Evolutionary conservation across 192 early-diverging fungal genomes (phyloP), one percentile per base, ranked within the genome.

Genomic region (Dispira simplex): DNA sequence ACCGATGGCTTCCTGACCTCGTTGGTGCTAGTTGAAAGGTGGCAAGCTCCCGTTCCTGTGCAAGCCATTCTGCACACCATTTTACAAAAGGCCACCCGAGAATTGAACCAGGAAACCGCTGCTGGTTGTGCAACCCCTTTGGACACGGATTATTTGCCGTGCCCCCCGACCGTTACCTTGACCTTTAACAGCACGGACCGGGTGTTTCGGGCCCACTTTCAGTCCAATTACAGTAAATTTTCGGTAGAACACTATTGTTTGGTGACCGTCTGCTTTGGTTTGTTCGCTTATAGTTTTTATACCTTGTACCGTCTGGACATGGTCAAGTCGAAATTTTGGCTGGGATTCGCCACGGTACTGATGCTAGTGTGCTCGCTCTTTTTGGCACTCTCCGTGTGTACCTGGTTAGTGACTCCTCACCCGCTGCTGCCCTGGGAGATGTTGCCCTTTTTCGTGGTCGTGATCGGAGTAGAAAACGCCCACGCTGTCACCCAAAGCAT

Each of bases 401-500:
- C 59, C 14, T 46, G 44, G 26, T n/a, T 62, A 43, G 46, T 39
- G 20, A 43, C 44, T 18, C 43, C 59, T 6, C 59, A 62, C 44
- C 59, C 43, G 44, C 18, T 62, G n/a, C 44, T 62, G 44, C 59
- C 59, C 59, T 62, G 59, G 59, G 59, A 62, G 45, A 44, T 62
- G 11, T 8, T 62, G n/a, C 39, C 59, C 16, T 62, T 62, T 45
- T 62, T 62, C n/a, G 43, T 62, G n/a, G 21, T 62, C 25, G 46
- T 62, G 18, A 20, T 62, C 5, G 59, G 28, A 8, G 59, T 91
- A 3, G 90, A 91, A 63, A 91, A 91, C 48, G 81, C 88, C 21
- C 82, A 81, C 66, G 76, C 83, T 11, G 57, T 91, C 46, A 86
- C 87, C 8, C 84, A 86, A 48, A 83, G 85, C 13, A 82, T 89